Base-by-base conservation (phyloP, 768 basidiomycete species). In the Lactarius indigo region DNA sequence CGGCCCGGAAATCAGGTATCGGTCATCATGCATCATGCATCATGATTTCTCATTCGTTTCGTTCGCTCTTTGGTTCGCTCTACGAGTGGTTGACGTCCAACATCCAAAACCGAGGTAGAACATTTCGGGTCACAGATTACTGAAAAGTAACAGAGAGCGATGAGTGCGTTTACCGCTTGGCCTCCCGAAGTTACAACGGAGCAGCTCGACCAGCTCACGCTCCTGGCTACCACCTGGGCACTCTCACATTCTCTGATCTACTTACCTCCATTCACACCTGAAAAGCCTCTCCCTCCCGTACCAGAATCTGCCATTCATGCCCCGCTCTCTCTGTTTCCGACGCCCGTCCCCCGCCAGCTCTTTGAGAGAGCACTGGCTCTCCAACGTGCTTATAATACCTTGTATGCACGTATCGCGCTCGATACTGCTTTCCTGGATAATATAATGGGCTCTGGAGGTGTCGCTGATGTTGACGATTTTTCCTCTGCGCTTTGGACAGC, bases 271-370 rank as follows among this genome's bases (percentile, higher is more conserved):
- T n/a, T 31, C 23, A 35, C 59, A 57, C 75, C 78, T 1, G 71
- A 79, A 3, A 66, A 71, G 10, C 52, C 47, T 20, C 79, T 75
- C 37, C 83, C 87, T 64, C 79, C 86, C 1, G 72, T 78, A 30
- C 86, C 89, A 2, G 84, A 85, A 13, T 85, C 88, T n/a, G 88
- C 87, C 0, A 92, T 96, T 70, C 92, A 97, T 74, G 96, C 95
- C 0, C 97, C 97, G 0, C 79, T 98, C 69, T 84, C 96, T 0
- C 80, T 99, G 47, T 84, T 95, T 71, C 96, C 97, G 1, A 86
- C 93, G 0, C 93, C 95, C 0, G 85, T 97, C 69, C 95, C 96
- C 1, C 82, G 89, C 17, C 63, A 75, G 2, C 78, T 92, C 17
- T 97, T 96, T 74, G 71, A 83, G 4, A 80, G 81, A 23, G 93